phyloP scores from a whole-genome alignment of 768 basidiomycete genomes.

The Ephemerocybe angulata region DNA sequence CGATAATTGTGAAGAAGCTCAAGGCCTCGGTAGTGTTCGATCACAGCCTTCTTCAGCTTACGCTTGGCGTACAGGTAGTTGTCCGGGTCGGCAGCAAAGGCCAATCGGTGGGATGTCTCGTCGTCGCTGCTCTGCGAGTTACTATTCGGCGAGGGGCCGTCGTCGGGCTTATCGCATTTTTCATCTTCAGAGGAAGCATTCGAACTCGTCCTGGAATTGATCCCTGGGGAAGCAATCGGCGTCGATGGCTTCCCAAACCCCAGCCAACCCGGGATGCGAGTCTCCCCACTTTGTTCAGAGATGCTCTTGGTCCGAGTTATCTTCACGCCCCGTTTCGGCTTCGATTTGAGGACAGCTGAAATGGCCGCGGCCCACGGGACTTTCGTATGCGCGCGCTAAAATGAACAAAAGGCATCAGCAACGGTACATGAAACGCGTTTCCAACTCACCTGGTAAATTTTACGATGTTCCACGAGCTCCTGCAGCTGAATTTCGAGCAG shows the following conservation, averaged over 20 bases:
- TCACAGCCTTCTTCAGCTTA: constrained; percentile 75
- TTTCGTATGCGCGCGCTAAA: constrained; percentile 16
- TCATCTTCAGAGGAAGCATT: not conserved
- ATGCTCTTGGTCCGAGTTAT: constrained; percentile 5
- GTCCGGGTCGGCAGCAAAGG: constrained; percentile 52
- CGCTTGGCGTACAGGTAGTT: constrained; percentile 84
- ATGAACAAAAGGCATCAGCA: not conserved
- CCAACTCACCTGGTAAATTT: constrained; percentile 50
- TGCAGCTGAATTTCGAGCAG: constrained; percentile 64
- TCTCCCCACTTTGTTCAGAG: not conserved
- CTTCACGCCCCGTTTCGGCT: constrained; percentile 4
- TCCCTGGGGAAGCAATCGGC: not conserved
- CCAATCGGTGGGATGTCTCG: not conserved
- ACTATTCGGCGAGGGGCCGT: not conserved
- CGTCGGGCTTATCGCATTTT: not conserved
- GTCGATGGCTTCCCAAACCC: not conserved
- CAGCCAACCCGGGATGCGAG: not conserved
- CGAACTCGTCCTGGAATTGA: not conserved
- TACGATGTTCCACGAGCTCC: constrained; percentile 70
- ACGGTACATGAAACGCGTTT: not conserved
- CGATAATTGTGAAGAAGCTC: constrained; percentile 89
- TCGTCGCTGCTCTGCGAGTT: not conserved
- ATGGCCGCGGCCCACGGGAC: constrained; percentile 16
- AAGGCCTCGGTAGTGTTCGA: constrained; percentile 79
- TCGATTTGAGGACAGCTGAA: constrained; percentile 14